Conservation (phyloP, 768 basidiomycete genomes). For the Collybia sp. region DNA sequence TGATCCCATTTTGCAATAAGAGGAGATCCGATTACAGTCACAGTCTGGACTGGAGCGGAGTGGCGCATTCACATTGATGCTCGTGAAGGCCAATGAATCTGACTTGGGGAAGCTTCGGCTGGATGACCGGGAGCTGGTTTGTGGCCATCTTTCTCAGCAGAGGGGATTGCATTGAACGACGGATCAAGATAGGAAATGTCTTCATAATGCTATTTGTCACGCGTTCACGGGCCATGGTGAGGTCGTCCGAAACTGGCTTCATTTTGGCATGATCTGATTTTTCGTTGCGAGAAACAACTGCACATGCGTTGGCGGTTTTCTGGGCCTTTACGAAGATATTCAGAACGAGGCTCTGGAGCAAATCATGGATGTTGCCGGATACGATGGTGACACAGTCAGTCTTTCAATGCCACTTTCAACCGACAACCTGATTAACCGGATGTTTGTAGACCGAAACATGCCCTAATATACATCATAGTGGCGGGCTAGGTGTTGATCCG, state of each 20-base stretch:
- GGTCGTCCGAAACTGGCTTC: no score
- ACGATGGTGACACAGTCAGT: slow-evolving; percentile 24
- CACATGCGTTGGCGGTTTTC: slow-evolving; percentile 39
- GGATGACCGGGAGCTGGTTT: slow-evolving; percentile 15
- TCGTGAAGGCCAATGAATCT: slow-evolving; percentile 10
- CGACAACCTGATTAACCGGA: no score
- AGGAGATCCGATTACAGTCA: slow-evolving; percentile 6
- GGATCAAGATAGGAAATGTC: slow-evolving; percentile 15
- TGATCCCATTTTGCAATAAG: no score
- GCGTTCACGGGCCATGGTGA: slow-evolving; percentile 22
- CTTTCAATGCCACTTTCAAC: background rate
- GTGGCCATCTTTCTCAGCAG: background rate
- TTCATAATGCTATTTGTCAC: slow-evolving; percentile 19
- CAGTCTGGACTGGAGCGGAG: slow-evolving; percentile 1
- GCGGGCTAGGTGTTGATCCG: slow-evolving; percentile 19
- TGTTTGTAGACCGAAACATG: no score
- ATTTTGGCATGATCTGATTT: background rate
- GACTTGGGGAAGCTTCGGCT: slow-evolving; percentile 11
- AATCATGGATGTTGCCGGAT: slow-evolving; percentile 32
- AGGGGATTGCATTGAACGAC: background rate
- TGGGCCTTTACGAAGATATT: slow-evolving; percentile 32
- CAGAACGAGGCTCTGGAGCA: slow-evolving; percentile 45
- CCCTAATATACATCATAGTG: slow-evolving; percentile 1
- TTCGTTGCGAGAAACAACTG: slow-evolving; percentile 39
- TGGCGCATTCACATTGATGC: slow-evolving; percentile 14